Evolutionary conservation across 2,329 filamentous ascomycete species (phyloP), one percentile per base, ranked within the genome.

Genomic region (Colletotrichum shisoi): DNA sequence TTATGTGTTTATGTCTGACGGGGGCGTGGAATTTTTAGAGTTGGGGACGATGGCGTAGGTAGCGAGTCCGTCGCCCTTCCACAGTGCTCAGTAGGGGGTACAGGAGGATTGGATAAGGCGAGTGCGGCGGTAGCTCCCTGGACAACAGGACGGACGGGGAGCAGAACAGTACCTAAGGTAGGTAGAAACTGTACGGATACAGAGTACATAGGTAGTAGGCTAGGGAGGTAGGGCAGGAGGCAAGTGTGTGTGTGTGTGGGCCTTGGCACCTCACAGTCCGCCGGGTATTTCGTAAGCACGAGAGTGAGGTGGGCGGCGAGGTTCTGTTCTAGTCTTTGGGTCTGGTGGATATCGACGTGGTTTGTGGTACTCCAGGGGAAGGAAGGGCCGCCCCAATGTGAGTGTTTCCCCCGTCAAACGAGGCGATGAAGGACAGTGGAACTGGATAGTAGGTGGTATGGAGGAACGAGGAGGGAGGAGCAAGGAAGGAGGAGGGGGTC

Each of bases 1-100:
- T 67, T 54, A 51, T 49, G 56, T 67, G 66, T 68, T 68, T 68
- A 57, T 68, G 66, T 67, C 52, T 67, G 57, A 67, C 51, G 57
- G 66, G 31, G 44, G 52, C 46, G 63, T 68, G 66, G 52, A 67
- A 67, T 68, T 68, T 68, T 68, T 67, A 68, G 63, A 68, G 66
- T 68, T 68, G 66, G 66, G 49, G 57, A 67, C 63, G 62, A 68
- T 68, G 62, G 66, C 56, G 66, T 67, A 67, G 66, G 66, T 67
- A 67, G 66, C 56, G 49, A 68, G 34, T 45, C 63, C 45, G 65
- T 60, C 65, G 61, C 56, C 44, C 54, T 65, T 54, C 62, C 62
- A 52, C 61, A 65, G 56, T 65, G 49, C 56, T 27, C 37, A 59
- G 56, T 53, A 37, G 61, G 56, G 49, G 40, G 39, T 3, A 40